These are phyloP conservation scores for Chlamydomonas applanata DNA, from an alignment of 139 green algal species.

Conservation along the genomic window DNA sequence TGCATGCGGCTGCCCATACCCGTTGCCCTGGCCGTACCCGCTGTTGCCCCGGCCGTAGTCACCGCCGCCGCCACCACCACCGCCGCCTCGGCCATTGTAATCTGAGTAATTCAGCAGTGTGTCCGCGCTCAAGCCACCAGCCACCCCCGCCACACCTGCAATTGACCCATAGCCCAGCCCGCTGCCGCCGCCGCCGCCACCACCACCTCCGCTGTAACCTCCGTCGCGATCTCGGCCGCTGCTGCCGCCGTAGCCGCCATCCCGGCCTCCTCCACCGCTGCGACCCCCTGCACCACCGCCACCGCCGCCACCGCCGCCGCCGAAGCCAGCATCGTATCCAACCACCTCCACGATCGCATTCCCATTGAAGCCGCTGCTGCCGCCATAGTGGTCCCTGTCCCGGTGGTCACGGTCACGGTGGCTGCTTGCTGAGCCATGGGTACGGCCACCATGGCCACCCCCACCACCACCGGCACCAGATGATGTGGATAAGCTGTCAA, in stretches of 20 bases:
- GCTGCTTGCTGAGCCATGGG: neutral
- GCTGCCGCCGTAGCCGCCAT: neutral
- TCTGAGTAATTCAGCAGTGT: slow-evolving; percentile 3
- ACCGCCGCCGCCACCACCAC: neutral
- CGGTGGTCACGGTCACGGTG: slow-evolving; percentile 10
- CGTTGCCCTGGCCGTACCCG: neutral
- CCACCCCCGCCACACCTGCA: slow-evolving; percentile 5
- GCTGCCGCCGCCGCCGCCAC: slow-evolving; percentile 8
- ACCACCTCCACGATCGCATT: slow-evolving; percentile 69
- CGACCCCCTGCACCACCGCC: slow-evolving; percentile 13
- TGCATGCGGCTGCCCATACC: neutral
- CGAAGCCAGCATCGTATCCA: slow-evolving; percentile 38
- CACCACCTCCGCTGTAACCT: neutral
- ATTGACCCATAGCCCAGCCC: slow-evolving; percentile 8
- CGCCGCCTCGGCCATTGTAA: neutral
- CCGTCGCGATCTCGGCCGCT: neutral
- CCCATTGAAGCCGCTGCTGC: slow-evolving; percentile 10
- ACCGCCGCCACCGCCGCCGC: slow-evolving; percentile 1
- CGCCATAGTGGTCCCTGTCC: neutral
- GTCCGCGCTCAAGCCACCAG: slow-evolving; percentile 1
- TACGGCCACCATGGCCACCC: neutral
- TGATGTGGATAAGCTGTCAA: slow-evolving; percentile 12
- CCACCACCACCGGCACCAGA: too few relatives aligned
- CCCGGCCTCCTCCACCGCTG: neutral
- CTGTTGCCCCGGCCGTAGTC: neutral